A percentile compares a stretch with the other conserved stretches of the same genome.
Conservation (phyloP, 345 rosid genomes). For the Trapa incisa region DNA sequence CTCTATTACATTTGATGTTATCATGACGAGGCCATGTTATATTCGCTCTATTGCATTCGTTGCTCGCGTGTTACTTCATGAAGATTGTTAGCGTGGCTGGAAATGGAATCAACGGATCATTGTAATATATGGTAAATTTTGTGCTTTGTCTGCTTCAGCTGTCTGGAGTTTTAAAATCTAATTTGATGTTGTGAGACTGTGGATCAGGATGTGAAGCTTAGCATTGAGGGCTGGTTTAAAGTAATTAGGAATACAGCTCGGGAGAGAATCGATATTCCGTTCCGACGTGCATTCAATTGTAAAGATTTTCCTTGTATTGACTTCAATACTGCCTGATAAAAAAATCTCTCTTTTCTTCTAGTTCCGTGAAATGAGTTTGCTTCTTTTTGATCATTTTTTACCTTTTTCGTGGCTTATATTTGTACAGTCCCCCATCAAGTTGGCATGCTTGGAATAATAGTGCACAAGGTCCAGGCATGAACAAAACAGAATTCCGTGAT, state of each 20-base stretch:
- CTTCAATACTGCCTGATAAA: too few species aligned
- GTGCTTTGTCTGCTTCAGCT: neutral
- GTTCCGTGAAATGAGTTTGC: neutral
- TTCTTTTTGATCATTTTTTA: neutral
- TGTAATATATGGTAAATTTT: neutral
- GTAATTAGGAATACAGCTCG: neutral
- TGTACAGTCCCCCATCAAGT: neutral
- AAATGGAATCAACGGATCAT: neutral
- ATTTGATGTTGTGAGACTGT: neutral
- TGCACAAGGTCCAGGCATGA: neutral
- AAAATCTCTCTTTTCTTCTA: neutral
- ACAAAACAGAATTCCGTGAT: neutral
- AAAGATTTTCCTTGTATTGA: neutral
- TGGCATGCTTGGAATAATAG: neutral
- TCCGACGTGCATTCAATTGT: neutral
- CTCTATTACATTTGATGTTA: neutral
- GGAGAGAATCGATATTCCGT: neutral
- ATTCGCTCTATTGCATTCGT: neutral
- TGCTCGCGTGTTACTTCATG: neutral
- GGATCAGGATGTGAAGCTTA: neutral
- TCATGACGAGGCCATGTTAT: neutral
- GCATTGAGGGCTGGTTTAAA: neutral
- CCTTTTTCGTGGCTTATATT: neutral
- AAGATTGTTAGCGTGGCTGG: neutral
- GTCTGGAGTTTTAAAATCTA: neutral